phyloP scores from a whole-genome alignment of 495 filamentous ascomycete species.

The Darksidea phi region DNA sequence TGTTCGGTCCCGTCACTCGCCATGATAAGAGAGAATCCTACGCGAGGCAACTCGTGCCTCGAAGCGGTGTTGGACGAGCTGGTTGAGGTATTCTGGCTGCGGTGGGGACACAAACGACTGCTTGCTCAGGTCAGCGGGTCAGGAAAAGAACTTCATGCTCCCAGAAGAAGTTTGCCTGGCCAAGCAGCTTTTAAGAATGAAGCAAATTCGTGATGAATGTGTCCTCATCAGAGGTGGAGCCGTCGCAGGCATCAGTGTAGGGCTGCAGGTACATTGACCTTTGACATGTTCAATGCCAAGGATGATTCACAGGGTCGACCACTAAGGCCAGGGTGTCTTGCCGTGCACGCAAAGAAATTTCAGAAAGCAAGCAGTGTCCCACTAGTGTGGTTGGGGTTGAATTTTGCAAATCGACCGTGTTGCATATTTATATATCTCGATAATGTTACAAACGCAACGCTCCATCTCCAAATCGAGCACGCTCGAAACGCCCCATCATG shows the following conservation, averaged over 20 bases:
- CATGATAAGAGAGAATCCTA: slow-evolving; percentile 14
- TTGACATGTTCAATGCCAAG: slow-evolving; percentile 15
- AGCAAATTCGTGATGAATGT: slow-evolving; percentile 12
- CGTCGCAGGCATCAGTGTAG: slow-evolving; percentile 22
- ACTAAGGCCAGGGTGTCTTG: slow-evolving; percentile 3
- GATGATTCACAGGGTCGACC: slow-evolving; percentile 7
- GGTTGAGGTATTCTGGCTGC: slow-evolving; percentile 10
- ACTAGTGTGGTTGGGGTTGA: background rate
- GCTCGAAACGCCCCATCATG: slow-evolving; percentile 1
- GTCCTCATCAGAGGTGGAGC: slow-evolving; percentile 19
- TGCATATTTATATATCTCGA: background rate
- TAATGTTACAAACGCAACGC: slow-evolving; percentile 28
- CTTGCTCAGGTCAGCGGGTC: slow-evolving; percentile 10
- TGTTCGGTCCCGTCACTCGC: slow-evolving; percentile 9
- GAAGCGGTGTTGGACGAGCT: background rate
- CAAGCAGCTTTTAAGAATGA: background rate
- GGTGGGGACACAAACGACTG: slow-evolving; percentile 2
- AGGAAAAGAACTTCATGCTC: slow-evolving; percentile 5
- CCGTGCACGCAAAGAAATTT: background rate
- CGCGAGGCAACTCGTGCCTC: background rate
- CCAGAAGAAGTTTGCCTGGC: background rate
- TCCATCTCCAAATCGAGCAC: background rate
- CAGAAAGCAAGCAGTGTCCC: too few relatives aligned
- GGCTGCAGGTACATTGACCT: slow-evolving; percentile 1
- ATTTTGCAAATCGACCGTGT: background rate